These are phyloP conservation scores for Alisma plantagoaquatica DNA, from an alignment of 106 monocot genomes.

Conservation along the genomic window DNA sequence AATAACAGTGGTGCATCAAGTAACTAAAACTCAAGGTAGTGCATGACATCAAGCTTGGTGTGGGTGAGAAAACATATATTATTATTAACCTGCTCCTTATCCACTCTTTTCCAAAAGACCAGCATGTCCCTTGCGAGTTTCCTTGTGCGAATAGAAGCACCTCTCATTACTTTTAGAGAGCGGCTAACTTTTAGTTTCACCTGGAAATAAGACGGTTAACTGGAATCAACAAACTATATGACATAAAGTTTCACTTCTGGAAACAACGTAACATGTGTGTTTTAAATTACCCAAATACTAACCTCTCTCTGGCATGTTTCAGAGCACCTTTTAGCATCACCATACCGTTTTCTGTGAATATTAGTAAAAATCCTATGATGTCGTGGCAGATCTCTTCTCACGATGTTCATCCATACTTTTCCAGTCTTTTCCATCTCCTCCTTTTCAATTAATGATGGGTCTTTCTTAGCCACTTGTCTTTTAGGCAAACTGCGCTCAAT, in stretches of 20 bases:
- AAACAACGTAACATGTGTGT: too few species aligned
- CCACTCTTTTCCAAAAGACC: slow-evolving; percentile 85
- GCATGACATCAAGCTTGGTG: too few species aligned
- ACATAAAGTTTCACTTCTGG: too few species aligned
- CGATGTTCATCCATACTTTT: slow-evolving; percentile 73
- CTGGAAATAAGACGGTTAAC: slow-evolving; percentile 40
- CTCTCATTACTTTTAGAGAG: slow-evolving; percentile 78
- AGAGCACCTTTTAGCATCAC: slow-evolving; percentile 76
- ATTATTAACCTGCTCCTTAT: slow-evolving; percentile 88
- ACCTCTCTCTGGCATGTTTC: slow-evolving; percentile 95
- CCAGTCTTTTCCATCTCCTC: slow-evolving; percentile 84
- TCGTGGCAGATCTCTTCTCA: slow-evolving; percentile 65
- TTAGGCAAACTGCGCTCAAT: slow-evolving; percentile 95
- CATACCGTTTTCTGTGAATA: slow-evolving; percentile 54
- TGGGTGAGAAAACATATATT: too few species aligned
- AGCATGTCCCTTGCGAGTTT: slow-evolving; percentile 81
- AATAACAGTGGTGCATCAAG: too few species aligned
- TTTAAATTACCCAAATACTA: too few species aligned
- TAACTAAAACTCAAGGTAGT: too few species aligned
- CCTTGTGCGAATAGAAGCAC: slow-evolving; percentile 66
- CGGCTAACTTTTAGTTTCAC: slow-evolving; percentile 86
- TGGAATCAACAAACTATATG: too few species aligned
- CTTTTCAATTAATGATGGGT: slow-evolving; percentile 74
- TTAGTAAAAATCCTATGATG: slow-evolving; percentile 66
- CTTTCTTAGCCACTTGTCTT: slow-evolving; percentile 69